Base-by-base conservation (phyloP, 352 stramenopile genomes). In the Peronosclerospora sorghi region DNA sequence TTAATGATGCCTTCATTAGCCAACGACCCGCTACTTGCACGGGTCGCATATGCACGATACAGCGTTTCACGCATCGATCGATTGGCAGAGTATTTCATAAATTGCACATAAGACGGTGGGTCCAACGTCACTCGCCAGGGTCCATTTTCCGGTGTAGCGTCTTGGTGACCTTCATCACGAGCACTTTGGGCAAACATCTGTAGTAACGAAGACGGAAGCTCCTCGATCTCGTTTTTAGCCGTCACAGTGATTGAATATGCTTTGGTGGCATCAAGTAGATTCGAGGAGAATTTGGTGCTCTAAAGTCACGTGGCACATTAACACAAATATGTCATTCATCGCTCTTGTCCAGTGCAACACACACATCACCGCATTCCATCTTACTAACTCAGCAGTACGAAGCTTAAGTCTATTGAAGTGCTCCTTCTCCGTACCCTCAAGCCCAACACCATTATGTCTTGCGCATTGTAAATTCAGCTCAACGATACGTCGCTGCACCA, bases 261-360 rank as follows among this genome's bases (percentile, higher is more conserved):
- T 65, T 99, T 99, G 18, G 95, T 98, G 0, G 88, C 84, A 59
- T 99, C 95, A 27, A 99, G 73, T 26, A 98, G 68, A 64, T 99
- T 98, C 54, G 97, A 98, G 28, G 73, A 86, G 45, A 98, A 99
- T 37, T 92, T 95, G 27, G 86, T 98, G 24, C 73, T 94, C 78
- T 90, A 32, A 9, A 38, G 8, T 54, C 29, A 52, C n/a, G 21
- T 5, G 34, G 4, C 15, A 28, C 41, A 12, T 43, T 21, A 49
- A 45, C 12, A 30, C 30, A 26, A 0, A 30, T 32, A 55, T 38
- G n/a, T 35, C 7, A 24, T 21, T 12, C 40, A 26, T 26, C 21
- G 21, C 21, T 32, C 3, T 17, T 19, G 7, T 37, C 12, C 2
- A 43, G 2, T 6, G 13, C 17, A 26, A 14, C 40, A 34, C 5